Evolutionary conservation across 176 grass and related monocot genomes (phyloP), one percentile per base, ranked within the genome.

Genomic region (Aegilops sharonensis): DNA sequence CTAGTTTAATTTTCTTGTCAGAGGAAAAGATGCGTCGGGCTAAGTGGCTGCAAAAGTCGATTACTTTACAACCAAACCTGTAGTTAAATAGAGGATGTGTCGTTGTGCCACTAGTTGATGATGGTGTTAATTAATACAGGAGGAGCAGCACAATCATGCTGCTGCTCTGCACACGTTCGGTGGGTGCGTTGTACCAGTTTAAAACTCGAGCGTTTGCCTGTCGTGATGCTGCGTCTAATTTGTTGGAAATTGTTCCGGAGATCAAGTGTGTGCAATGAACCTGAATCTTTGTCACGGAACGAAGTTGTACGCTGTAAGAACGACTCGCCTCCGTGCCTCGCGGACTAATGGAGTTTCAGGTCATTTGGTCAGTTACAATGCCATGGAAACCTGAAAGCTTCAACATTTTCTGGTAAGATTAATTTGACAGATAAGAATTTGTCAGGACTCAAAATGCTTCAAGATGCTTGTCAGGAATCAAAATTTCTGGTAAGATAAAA

Each of bases 121-220:
- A 86, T 82, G 71, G 52, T 20, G 50, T 54, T 52, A 0, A 47
- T 69, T 31, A 37, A 86, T 40, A 9, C 13, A 40, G 48, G 64
- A 78, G 77, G 37, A 78, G 77, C 64, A 2, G 10, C 62, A 24
- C 47, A 69, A 77, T 77, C 75, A 60, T 69, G 29, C 17, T 54
- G 50, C 5, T 54, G 50, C 50, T 15, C 15, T 13, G 39, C 40
- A 77, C 72, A 42, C 54, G 54, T 71, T 75, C 75, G 11, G 39
- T 90, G 64, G 63, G 27, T 23, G 73, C 50, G 64, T 8, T 77
- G 6, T 61, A 45, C 25, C 73, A 27, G 14, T 86, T 83, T 56
- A 50, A 67, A 67, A 67, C 36, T 39, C 11, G 48, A 84, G 57
- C 69, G 14, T 75, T 75, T 63, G 5, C 56, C 56, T 75, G 36